These are phyloP conservation scores for Wickerhamiella spandovensis DNA, from an alignment of 805 yeast genomes.

Conservation along the genomic window DNA sequence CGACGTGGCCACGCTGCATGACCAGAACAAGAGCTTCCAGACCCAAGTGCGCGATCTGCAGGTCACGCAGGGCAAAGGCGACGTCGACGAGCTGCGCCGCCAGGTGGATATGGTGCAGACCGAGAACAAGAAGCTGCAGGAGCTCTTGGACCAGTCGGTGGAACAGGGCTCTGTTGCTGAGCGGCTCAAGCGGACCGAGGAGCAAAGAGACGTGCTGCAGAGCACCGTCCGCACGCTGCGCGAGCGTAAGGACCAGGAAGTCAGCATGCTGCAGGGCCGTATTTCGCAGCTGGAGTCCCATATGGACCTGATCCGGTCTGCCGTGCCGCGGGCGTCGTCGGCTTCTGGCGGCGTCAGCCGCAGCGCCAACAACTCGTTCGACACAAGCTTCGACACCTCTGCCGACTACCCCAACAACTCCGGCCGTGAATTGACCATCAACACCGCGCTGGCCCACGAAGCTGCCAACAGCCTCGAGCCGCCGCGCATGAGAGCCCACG, in stretches of 20 bases:
- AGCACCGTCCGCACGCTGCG: constrained; percentile 29
- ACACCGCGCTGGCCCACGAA: not conserved
- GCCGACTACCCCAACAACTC: not conserved
- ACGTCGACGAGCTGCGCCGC: constrained; percentile 20
- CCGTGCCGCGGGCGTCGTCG: not conserved
- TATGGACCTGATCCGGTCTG: constrained; percentile 12
- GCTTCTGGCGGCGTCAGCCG: not conserved
- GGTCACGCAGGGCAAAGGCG: constrained; percentile 9
- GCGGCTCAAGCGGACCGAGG: constrained; percentile 22
- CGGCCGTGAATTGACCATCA: not conserved
- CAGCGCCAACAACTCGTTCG: not conserved
- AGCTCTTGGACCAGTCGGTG: constrained; percentile 21
- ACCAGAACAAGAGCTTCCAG: not conserved
- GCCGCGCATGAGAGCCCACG: constrained; percentile 5
- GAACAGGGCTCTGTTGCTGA: constrained; percentile 25
- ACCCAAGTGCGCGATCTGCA: constrained; percentile 4
- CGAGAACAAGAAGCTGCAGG: constrained; percentile 23
- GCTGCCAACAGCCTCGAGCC: constrained; percentile 3
- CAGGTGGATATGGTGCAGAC: constrained; percentile 23
- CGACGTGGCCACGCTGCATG: not conserved
- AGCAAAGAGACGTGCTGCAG: constrained; percentile 28
- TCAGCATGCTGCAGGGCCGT: constrained; percentile 19
- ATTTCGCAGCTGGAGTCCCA: constrained; percentile 20
- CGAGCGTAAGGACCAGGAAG: constrained; percentile 28
- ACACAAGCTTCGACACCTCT: not conserved